Percentiles rank a stretch among this genome's conserved stretches.
These are phyloP conservation scores for Solanum sitiens DNA, from an alignment of 257 asterid species.

Conservation along the genomic window DNA sequence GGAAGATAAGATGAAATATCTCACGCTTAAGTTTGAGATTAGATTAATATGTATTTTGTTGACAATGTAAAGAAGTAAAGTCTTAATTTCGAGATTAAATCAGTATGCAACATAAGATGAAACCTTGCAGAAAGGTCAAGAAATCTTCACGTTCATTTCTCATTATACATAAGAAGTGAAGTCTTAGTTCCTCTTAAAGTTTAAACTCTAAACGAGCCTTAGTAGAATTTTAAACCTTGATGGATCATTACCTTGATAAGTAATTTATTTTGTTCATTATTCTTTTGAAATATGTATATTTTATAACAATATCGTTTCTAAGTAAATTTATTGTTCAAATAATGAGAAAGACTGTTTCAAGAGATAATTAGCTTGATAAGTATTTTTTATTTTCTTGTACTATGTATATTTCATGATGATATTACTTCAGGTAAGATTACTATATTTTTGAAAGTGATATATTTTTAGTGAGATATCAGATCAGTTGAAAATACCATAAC, in stretches of 20 bases:
- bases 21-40: background rate
- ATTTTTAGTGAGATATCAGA: background rate
- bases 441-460: background rate
- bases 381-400: background rate
- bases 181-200: background rate
- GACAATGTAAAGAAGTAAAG: background rate
- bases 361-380: background rate
- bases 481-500: background rate
- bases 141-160: background rate
- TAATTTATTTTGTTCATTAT: too few relatives aligned
- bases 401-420: background rate
- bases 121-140: background rate
- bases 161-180: background rate
- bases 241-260: too few relatives aligned
- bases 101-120: too few relatives aligned
- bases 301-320: background rate
- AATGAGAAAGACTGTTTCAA: background rate
- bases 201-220: background rate
- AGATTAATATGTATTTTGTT: too few relatives aligned
- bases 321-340: background rate
- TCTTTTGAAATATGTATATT: background rate
- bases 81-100: too few relatives aligned
- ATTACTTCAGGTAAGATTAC: background rate
- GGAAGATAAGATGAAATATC: background rate
- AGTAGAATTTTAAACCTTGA: background rate